Conservation (phyloP, 805 yeast genomes). For the Kazachstania taianensis region DNA sequence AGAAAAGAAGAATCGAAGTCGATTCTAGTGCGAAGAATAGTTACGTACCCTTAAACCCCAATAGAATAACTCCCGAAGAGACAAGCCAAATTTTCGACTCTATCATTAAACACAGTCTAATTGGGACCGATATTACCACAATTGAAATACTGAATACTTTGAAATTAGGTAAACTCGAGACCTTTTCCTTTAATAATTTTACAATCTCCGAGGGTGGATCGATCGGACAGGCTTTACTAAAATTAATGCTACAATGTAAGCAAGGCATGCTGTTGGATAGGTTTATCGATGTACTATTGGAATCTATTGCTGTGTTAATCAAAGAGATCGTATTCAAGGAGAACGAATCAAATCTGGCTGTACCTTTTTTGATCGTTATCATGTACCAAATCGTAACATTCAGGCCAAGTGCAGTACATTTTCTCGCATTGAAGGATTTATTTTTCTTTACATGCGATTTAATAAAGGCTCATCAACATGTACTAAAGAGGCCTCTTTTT, state of each 20-base stretch:
- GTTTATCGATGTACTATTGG: conserved; percentile 19
- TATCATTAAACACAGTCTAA: conserved; percentile 15
- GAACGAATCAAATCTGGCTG: conserved; percentile 22
- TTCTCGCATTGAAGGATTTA: conserved; percentile 27
- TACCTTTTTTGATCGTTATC: conserved; percentile 54
- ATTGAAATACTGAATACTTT: conserved; percentile 21
- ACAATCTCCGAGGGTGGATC: conserved; percentile 13
- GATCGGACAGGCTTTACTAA: conserved; percentile 18
- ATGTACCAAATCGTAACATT: conserved; percentile 46
- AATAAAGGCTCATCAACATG: conserved; percentile 18
- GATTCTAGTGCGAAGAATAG: conserved; percentile 2
- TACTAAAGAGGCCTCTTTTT: conserved; percentile 18
- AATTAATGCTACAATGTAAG: conserved; percentile 12
- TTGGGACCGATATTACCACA: conserved; percentile 20
- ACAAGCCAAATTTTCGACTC: conserved; percentile 18
- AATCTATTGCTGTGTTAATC: conserved; percentile 21
- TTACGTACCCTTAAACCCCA: conserved; percentile 11
- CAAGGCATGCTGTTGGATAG: conserved; percentile 16
- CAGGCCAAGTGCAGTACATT: conserved; percentile 51
- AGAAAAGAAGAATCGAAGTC: conserved; percentile 9
- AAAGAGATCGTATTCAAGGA: conserved; percentile 19
- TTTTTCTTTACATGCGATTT: conserved; percentile 23
- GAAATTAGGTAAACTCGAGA: conserved; percentile 11
- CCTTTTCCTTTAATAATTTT: conserved; percentile 12
- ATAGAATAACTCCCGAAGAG: conserved; percentile 18